Percentiles rank a stretch among this genome's conserved stretches.
These are phyloP conservation scores for Botryosphaeria dothidea DNA, from an alignment of 2,329 filamentous ascomycete species.

Conservation along the genomic window DNA sequence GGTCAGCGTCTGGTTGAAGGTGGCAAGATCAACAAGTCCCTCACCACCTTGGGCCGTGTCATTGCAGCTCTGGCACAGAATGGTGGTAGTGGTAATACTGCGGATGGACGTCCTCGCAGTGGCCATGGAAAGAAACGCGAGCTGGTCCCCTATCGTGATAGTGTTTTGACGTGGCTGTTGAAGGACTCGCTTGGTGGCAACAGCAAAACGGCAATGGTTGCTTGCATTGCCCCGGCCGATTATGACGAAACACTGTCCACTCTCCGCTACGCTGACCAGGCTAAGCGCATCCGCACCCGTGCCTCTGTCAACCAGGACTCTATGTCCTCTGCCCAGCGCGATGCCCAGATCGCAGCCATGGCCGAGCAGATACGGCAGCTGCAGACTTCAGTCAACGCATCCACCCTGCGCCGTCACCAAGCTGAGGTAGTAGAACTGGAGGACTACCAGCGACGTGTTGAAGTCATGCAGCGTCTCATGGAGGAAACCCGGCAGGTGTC, in stretches of 20 bases:
- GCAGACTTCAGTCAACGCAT: constrained; percentile 69
- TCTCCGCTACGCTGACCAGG: constrained; percentile 94
- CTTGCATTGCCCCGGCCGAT: constrained; percentile 91
- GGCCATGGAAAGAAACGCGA: constrained; percentile 52
- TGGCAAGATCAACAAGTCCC: constrained; percentile 98
- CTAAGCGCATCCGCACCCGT: constrained; percentile 92
- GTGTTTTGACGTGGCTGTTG: constrained; percentile 78
- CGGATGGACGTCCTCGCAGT: constrained; percentile 59
- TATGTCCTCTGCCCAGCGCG: constrained; percentile 86
- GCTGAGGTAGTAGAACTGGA: constrained; percentile 85
- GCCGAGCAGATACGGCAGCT: constrained; percentile 87
- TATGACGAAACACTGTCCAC: constrained; percentile 98
- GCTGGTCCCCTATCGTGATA: constrained; percentile 91
- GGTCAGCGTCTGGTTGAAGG: constrained; percentile 89
- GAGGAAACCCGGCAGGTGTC: constrained; percentile 88
- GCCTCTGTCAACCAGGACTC: constrained; percentile 96
- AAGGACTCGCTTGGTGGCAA: constrained; percentile 97
- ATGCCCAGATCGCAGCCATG: constrained; percentile 93
- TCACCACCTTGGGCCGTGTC: constrained; percentile 91
- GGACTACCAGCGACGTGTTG: constrained; percentile 90
- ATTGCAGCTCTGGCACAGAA: constrained; percentile 76
- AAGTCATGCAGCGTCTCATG: constrained; percentile 91
- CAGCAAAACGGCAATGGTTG: constrained; percentile 98
- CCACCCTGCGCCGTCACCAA: constrained; percentile 64
- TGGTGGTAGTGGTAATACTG: background rate